Evolutionary conservation across 345 rosid species (phyloP).

Genomic region (Hibiscus tridactylites): DNA sequence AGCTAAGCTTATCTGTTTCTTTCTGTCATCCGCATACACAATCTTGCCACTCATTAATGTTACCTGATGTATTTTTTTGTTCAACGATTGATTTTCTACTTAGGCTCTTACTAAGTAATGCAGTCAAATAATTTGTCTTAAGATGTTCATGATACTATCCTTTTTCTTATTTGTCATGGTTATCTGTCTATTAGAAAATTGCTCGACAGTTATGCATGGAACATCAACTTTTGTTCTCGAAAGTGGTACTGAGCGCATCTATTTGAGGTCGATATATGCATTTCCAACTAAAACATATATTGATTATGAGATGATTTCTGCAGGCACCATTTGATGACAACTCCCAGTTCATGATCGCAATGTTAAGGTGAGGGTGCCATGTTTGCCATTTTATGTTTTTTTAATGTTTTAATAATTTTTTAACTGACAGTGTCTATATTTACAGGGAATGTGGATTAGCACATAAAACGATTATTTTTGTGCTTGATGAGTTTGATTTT

Average conservation of each 20-base stretch:
- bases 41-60: background rate
- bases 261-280: background rate
- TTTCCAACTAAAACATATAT: slow-evolving; percentile 8
- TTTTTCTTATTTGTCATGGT: slow-evolving; percentile 10
- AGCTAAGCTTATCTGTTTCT: background rate
- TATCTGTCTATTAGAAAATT: slow-evolving; percentile 49
- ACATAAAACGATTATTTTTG: slow-evolving; percentile 81
- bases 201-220: slow-evolving; percentile 84
- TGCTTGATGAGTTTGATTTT: slow-evolving; percentile 83
- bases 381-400: background rate
- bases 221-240: slow-evolving; percentile 63
- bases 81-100: background rate
- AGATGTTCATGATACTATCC: background rate
- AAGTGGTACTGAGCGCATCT: slow-evolving; percentile 44
- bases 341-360: slow-evolving; percentile 73
- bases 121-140: background rate
- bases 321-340: slow-evolving; percentile 95
- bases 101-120: background rate
- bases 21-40: background rate
- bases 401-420: background rate
- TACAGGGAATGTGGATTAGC: slow-evolving; percentile 95
- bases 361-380: slow-evolving; percentile 53
- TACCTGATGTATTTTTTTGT: slow-evolving; percentile 5
- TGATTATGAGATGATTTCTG: slow-evolving; percentile 21
- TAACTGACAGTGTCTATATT: slow-evolving; percentile 13